Evolutionary conservation across 1,139 yeast species (phyloP).

Genomic region (Saccharomycopsis hybrid): DNA sequence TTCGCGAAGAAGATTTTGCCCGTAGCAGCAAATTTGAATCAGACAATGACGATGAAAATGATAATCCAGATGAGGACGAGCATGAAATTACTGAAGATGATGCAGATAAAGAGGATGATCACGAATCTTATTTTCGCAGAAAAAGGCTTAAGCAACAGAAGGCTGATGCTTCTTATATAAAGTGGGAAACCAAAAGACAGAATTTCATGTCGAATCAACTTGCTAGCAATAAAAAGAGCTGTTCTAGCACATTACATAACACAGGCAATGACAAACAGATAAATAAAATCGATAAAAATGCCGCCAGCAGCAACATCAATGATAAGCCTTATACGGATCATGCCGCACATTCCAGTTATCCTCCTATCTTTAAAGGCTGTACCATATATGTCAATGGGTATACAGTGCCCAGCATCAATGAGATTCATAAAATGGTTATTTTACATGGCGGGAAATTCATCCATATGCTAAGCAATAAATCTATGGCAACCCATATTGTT

Average conservation of each 20-base stretch:
- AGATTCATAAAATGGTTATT: constrained; percentile 64
- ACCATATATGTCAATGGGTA: constrained; percentile 77
- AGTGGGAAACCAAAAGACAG: constrained; percentile 41
- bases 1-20: no score
- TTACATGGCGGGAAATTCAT: constrained; percentile 76
- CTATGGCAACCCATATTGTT: constrained; percentile 75
- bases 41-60: not conserved
- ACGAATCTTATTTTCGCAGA: constrained; percentile 57
- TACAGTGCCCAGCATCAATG: constrained; percentile 70
- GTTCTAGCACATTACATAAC: no score
- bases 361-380: constrained; percentile 63
- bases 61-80: constrained; percentile 7
- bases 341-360: no score
- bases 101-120: constrained; percentile 42
- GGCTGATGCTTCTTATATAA: constrained; percentile 49
- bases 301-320: not conserved
- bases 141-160: constrained; percentile 64
- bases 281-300: not conserved
- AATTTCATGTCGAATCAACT: no score
- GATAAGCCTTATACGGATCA: no score
- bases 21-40: not conserved
- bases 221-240: constrained; percentile 20
- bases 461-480: constrained; percentile 61
- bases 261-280: not conserved
- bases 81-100: constrained; percentile 9